Conservation (phyloP, 371 early-diverging fungal genomes). For the Apophysomyces elegans region DNA sequence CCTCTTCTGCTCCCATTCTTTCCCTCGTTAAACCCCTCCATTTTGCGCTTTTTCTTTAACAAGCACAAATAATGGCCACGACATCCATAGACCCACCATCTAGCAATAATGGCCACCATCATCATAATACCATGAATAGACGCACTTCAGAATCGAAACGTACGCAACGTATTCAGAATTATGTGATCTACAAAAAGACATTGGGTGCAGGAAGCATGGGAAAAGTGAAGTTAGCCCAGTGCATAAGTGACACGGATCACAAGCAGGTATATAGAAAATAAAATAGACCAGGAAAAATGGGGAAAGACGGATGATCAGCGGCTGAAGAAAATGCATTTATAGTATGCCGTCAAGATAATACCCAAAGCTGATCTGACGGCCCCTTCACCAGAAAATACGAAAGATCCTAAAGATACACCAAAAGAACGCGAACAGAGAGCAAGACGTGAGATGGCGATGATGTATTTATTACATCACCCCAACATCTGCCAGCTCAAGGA, state of each 20-base stretch:
- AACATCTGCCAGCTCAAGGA: conserved; percentile 74
- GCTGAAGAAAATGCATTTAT: too few species aligned
- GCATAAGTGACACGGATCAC: conserved; percentile 39
- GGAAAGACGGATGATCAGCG: not conserved
- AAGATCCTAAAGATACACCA: conserved; percentile 54
- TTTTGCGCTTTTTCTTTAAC: too few species aligned
- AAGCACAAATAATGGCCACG: too few species aligned
- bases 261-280: conserved; percentile 34
- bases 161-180: conserved; percentile 43
- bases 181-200: conserved; percentile 69
- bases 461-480: conserved; percentile 83
- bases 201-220: conserved; percentile 98
- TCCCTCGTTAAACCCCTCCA: too few species aligned
- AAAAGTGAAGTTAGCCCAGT: conserved; percentile 93
- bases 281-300: too few species aligned
- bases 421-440: conserved; percentile 73
- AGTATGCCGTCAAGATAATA: conserved; percentile 59
- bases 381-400: conserved; percentile 15
- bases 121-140: conserved; percentile 23
- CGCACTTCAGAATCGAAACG: conserved; percentile 42
- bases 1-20: too few species aligned
- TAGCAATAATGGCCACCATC: conserved; percentile 24
- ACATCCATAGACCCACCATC: not conserved
- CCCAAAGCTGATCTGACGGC: conserved; percentile 41
- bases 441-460: conserved; percentile 79